Evolutionary conservation across 2,329 filamentous ascomycete species (phyloP), one percentile per base, ranked within the genome.

Genomic region (Aschersonia sp.): DNA sequence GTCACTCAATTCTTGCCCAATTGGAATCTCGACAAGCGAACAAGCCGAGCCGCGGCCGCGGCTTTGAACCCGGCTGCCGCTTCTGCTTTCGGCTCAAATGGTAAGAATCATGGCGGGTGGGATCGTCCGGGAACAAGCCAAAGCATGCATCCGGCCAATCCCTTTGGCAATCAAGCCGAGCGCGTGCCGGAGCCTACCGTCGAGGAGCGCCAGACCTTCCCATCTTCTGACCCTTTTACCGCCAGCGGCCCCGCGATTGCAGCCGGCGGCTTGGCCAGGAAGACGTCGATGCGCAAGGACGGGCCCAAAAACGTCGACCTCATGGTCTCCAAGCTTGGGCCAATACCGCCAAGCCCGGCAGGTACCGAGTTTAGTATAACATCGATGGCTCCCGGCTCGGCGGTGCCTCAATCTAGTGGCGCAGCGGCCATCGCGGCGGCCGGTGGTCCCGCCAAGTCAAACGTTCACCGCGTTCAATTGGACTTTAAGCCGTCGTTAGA

Each of bases 401-500:
- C 57, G 60, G 30, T 67, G 64, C 39, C 67, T 60, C 45, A 44
- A 37, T 49, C 50, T 39, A 47, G 48, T 40, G 69, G 72, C 35
- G 78, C 76, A 42, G 74, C 73, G 9, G 79, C 76, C 42, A 81
- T 81, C 54, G 77, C 76, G 10, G 76, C 75, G 46, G 77, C 78
- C 43, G 78, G 75, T 48, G 79, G 78, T 14, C 78, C 80, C 29
- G 60, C 68, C 39, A 67, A 71, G 52, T 70, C 76, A 49, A 64
- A 86, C 54, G 89, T 97, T 48, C 85, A 97, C 64, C 87, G 92
- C 53, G 87, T 97, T 35, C 87, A 96, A 63, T 79, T 97, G 55
- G 89, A 96, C 64, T 98, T 97, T 66, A 84, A 80, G 63, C 89
- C 92, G 30, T 90, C 85, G 4, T 83, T 97, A 74, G 84, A 87